Percentiles rank a stretch among this genome's conserved stretches.
Conservation (phyloP, 129 eudicot species). For the Flaveria ramosissima region DNA sequence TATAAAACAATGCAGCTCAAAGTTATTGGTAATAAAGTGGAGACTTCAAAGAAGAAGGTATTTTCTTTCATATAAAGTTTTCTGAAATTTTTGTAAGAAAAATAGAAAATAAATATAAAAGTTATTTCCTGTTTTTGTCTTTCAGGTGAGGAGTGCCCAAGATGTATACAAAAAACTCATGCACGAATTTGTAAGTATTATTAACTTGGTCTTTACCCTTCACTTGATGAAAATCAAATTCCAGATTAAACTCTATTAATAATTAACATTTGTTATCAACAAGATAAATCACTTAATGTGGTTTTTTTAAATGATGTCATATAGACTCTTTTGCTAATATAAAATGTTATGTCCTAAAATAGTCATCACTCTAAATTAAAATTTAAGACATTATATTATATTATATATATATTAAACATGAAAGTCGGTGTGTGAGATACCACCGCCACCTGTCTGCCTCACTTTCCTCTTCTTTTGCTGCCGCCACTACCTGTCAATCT, state of each 20-base stretch:
- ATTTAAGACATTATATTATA: not conserved
- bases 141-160: slow-evolving; percentile 71
- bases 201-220: not conserved
- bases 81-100: not conserved
- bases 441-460: no score
- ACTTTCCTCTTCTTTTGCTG: no score
- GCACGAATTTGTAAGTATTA: slow-evolving; percentile 61
- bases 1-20: slow-evolving; percentile 47
- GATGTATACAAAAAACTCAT: slow-evolving; percentile 57
- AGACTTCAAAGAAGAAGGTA: slow-evolving; percentile 77
- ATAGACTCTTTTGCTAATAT: no score
- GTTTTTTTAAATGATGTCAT: no score
- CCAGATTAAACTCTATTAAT: no score
- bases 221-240: not conserved
- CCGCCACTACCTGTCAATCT: no score
- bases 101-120: not conserved
- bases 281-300: no score
- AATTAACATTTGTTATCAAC: no score
- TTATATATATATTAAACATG: no score
- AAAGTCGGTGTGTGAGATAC: no score
- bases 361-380: not conserved
- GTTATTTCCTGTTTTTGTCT: not conserved
- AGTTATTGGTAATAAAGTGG: slow-evolving; percentile 49
- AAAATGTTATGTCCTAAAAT: not conserved
- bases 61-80: not conserved